Evolutionary conservation across 2,329 filamentous ascomycete genomes (phyloP), one percentile per base, ranked within the genome.

Genomic region (Talaromyces sp.): DNA sequence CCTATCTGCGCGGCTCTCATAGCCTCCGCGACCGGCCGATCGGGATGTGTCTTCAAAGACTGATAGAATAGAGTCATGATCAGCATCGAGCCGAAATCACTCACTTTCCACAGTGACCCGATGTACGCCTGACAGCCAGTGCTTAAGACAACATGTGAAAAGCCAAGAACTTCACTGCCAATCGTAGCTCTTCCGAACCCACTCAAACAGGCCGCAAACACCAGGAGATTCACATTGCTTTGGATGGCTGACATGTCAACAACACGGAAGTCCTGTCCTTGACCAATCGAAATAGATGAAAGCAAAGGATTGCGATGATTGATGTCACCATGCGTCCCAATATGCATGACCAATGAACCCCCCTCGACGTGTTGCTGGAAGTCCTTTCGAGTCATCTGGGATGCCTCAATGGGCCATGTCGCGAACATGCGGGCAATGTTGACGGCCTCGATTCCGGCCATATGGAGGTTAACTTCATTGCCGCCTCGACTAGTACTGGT

Each of bases 391-490:
- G 62, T 55, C n/a, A 65, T 45, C 2, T 46, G 37, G 14, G 59
- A 64, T n/a, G 62, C 63, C 48, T 65, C 62, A 20, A 65, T 61
- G 2, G 63, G 63, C 61, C 61, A 65, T 22, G 63, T 65, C 8
- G 54, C 55, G 35, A 65, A 65, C 41, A 57, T 52, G 17, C 57
- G 57, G 11, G 63, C 61, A 27, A 65, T 65, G 16, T 59, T 65
- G 36, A 65, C 58, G 19, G 63, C 62, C 46, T 65, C 63, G 32
- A 65, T 60, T 6, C 53, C 60, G 4, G 63, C 63, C 62, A 65
- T 65, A 24, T 63, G 59, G 2, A 65, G 54, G 37, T 56, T 57
- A 3, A 33, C 41, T 20, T 64, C 62, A n/a, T 54, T 40, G 3
- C 37, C 47, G n/a, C n/a, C 48, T 45, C 57, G 47, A 2, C 36